Conservation (phyloP, 2,329 filamentous ascomycete species). For the Pleoardoris graminearum region DNA sequence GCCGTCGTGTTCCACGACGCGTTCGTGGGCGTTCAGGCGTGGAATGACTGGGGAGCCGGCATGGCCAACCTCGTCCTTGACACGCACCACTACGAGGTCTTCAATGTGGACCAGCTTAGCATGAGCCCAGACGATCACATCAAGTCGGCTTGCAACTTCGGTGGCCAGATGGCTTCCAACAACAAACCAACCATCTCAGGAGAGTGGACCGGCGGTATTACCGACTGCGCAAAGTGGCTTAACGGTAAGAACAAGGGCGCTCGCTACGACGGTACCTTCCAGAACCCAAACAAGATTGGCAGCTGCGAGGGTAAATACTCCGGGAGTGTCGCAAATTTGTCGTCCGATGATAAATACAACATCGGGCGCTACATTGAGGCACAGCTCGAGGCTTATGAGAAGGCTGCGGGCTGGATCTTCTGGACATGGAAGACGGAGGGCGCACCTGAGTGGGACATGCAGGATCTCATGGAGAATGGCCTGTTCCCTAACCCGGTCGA, state of each 20-base stretch:
- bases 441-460: constrained; percentile 55
- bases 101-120: constrained; percentile 44
- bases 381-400: constrained; percentile 54
- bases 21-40: constrained; percentile 50
- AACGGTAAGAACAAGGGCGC: constrained; percentile 54
- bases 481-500: constrained; percentile 54
- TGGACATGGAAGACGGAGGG: constrained; percentile 57
- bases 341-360: constrained; percentile 48
- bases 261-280: constrained; percentile 50
- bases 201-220: constrained; percentile 54
- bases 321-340: constrained; percentile 49
- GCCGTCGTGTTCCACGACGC: constrained; percentile 54
- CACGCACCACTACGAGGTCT: constrained; percentile 55
- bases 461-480: constrained; percentile 48
- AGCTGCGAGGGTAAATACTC: constrained; percentile 51
- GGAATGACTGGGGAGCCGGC: constrained; percentile 51
- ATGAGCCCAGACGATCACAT: constrained; percentile 48
- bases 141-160: constrained; percentile 50
- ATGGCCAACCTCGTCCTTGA: constrained; percentile 52
- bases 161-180: constrained; percentile 50
- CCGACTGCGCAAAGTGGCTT: constrained; percentile 54
- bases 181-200: constrained; percentile 54
- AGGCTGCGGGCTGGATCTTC: constrained; percentile 54
- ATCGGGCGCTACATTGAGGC: constrained; percentile 52
- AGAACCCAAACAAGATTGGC: constrained; percentile 46